phyloP scores from a whole-genome alignment of 768 basidiomycete species.

The Coprinopsis marcescibilis region DNA sequence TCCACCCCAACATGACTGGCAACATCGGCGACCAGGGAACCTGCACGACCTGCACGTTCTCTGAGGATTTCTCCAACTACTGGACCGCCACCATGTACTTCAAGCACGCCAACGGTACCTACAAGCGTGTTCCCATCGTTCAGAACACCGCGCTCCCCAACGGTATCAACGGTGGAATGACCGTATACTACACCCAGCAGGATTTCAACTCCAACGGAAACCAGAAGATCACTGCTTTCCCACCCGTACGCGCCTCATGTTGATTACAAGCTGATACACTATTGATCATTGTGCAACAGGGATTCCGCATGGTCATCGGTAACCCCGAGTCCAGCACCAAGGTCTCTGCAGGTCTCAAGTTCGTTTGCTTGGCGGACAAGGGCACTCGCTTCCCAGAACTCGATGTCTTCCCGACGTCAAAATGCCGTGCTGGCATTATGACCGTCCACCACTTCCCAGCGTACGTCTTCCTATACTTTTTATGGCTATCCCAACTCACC shows the following conservation, averaged over 20 bases:
- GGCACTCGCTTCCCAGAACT: slow-evolving; percentile 7
- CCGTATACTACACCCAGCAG: slow-evolving; percentile 8
- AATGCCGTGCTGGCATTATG: slow-evolving; percentile 7
- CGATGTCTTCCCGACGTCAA: slow-evolving; percentile 5
- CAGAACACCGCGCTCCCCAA: slow-evolving; percentile 6
- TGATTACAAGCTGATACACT: neutral
- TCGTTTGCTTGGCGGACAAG: slow-evolving; percentile 8
- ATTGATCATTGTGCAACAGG: neutral
- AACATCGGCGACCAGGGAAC: slow-evolving; percentile 8
- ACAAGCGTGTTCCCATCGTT: slow-evolving; percentile 9
- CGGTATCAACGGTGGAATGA: slow-evolving; percentile 9
- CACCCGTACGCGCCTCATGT: neutral
- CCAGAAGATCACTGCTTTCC: slow-evolving; percentile 3
- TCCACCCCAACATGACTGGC: slow-evolving; percentile 11
- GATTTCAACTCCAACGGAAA: slow-evolving; percentile 7
- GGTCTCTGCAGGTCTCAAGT: slow-evolving; percentile 4
- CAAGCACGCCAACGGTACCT: slow-evolving; percentile 7
- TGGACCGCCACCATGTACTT: slow-evolving; percentile 9
- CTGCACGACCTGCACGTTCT: slow-evolving; percentile 9
- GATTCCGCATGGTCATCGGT: slow-evolving; percentile 10
- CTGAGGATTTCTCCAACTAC: slow-evolving; percentile 9
- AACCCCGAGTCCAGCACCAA: slow-evolving; percentile 4
- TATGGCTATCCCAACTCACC: neutral
- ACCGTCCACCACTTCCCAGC: slow-evolving; percentile 10
- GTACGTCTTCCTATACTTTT: neutral